phyloP scores from a whole-genome alignment of 768 basidiomycete genomes.

The Chlorophyllum brunneum region DNA sequence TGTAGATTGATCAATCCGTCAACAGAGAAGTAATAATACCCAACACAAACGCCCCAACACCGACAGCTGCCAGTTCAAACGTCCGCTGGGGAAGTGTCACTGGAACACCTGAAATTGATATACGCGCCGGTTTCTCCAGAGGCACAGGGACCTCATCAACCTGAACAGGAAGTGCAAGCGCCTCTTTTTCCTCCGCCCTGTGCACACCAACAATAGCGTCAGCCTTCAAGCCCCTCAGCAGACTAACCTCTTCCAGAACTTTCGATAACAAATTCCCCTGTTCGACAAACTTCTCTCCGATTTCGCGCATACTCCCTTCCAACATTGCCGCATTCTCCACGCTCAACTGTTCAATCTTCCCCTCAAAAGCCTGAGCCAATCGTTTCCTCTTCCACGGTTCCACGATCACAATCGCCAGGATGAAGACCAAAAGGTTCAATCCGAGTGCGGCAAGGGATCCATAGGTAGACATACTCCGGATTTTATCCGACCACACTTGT shows the following conservation, averaged over 20 bases:
- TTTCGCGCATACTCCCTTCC: slow-evolving; percentile 42
- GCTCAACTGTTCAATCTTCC: slow-evolving; percentile 67
- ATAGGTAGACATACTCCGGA: slow-evolving; percentile 92
- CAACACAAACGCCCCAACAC: slow-evolving; percentile 32
- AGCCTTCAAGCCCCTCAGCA: slow-evolving; percentile 4
- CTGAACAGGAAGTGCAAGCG: neutral
- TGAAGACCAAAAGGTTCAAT: slow-evolving; percentile 87
- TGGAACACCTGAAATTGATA: slow-evolving; percentile 7
- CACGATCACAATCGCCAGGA: slow-evolving; percentile 84
- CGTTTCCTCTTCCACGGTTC: slow-evolving; percentile 95
- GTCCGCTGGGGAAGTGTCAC: slow-evolving; percentile 17
- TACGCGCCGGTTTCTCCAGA: neutral
- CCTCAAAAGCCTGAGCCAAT: slow-evolving; percentile 87
- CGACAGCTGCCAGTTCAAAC: slow-evolving; percentile 28
- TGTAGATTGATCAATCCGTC: slow-evolving; percentile 20
- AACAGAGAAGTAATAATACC: slow-evolving; percentile 30
- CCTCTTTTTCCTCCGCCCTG: neutral
- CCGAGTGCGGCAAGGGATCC: slow-evolving; percentile 82
- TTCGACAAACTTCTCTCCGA: slow-evolving; percentile 44
- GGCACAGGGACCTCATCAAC: neutral
- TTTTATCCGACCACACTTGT: slow-evolving; percentile 99
- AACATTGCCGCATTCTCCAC: slow-evolving; percentile 49
- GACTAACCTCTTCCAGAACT: slow-evolving; percentile 22
- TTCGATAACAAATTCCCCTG: slow-evolving; percentile 35
- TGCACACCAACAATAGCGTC: slow-evolving; percentile 1